Evolutionary conservation across 75 land plant genomes (phyloP), one percentile per base, ranked within the genome.

Genomic region (Pinus tabuliformis): DNA sequence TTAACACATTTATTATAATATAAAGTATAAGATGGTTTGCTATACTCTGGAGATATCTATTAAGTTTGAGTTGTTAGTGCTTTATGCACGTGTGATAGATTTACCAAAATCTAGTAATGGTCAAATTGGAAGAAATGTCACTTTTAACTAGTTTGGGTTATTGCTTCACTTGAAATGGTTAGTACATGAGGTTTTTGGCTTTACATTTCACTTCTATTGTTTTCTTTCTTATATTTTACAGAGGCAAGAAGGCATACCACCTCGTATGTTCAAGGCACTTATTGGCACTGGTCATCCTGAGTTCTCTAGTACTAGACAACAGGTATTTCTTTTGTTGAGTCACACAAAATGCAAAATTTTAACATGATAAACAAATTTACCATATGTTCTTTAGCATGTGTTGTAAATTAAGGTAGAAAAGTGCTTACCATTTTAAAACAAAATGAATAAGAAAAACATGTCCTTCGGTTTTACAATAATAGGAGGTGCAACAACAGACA

Each of bases 261-360:
- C 99, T 77, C 91, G 93, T 9, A 97, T 97, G 98, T 97, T 97
- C 83, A 97, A 97, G 83, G 70, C 94, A 57, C 90, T 97, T 72
- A 93, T 97, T 84, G 99, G 99, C 54, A 86, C 91, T 59, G 95
- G 89, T 57, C 98, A 97, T 82, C 94, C 99, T 74, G 99, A 97
- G 75, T 97, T 97, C 86, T 88, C 97, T 62, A 88, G 88, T 56
- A 86, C 92, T 86, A 96, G 99, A 57, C 99, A 97, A 57, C 99
- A 95, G 98, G 99, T 97, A 84, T 66, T 62, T 77, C 12, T 2
- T 30, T 3, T 6, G 42, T 8, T 68, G 8, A 42, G n/a, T 30
- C 20, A 66, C 42, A 22, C 42, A 42, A 39, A 68, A 42, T 39
- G 17, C 26, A 16, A 68, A 20, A 39, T 18, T 1, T 42, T n/a